Base-by-base conservation (phyloP, 257 asterid genomes). In the Cynanchum wilfordii region DNA sequence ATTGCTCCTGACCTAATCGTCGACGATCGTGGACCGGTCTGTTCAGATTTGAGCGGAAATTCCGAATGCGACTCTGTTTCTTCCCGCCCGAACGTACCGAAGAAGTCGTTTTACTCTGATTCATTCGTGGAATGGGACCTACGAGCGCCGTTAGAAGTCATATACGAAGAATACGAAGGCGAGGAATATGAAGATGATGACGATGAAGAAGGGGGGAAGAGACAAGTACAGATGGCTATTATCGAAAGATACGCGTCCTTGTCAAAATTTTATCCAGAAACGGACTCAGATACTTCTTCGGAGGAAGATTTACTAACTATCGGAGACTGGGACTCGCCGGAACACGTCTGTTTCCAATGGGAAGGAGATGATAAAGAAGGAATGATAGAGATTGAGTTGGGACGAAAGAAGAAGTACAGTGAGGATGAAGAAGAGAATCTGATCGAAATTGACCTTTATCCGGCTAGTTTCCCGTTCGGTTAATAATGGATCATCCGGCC, bases 121-220 rank as follows among this genome's bases (percentile, higher is more conserved):
- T 76, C 84, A 1, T 89, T 92, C 30, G 83, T 90, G 7, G 98
- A 89, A 73, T 90, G 98, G 98, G 81, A 92, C 82, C 90, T 91
- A 24, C 79, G 95, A 45, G 97, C 99, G 66, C 97, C 97, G n/a
- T 67, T 91, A 78, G 99, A 91, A 85, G 92, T 89, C 10, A 94
- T 94, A 73, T 74, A 88, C 83, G 98, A 93, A 72, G 95, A 79
- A 22, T 69, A 77, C 58, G 96, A 89, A 71, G 96, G 86, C 3
- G 89, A 87, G 44, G 93, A 81, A 22, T 84, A 73, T n/a, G 83
- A 60, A 36, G 67, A 76, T 76, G 87, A 73, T 52, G 81, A 20
- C 22, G 52, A 78, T 73, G 85, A 72, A 36, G 80, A 9, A 25
- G 78, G 60, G 65, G 88, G 68, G 59, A 86, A 50, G 74, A 75